Percentiles rank a stretch among this genome's conserved stretches.
phyloP scores from a whole-genome alignment of 2,329 filamentous ascomycete species.

The Dendryphion nanum region DNA sequence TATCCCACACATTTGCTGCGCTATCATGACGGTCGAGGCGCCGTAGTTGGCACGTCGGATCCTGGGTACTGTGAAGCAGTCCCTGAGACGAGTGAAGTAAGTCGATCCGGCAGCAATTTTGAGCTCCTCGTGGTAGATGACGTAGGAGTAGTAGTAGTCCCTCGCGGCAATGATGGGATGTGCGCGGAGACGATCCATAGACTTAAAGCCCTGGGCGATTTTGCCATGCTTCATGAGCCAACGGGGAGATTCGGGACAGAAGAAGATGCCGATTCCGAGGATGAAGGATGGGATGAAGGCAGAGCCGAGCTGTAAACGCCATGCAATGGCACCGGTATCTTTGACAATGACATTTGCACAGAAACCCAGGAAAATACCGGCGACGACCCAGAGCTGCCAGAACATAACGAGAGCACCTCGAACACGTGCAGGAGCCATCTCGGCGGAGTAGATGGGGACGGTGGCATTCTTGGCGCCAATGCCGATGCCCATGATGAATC shows the following conservation, averaged over 20 bases:
- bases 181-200: conserved; percentile 46
- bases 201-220: conserved; percentile 44
- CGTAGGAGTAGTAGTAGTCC: conserved; percentile 39
- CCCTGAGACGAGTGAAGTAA: conserved; percentile 45
- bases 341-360: conserved; percentile 50
- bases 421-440: conserved; percentile 33
- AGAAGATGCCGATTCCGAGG: conserved; percentile 34
- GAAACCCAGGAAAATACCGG: conserved; percentile 46
- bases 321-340: conserved; percentile 35
- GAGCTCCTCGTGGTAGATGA: conserved; percentile 36
- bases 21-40: conserved; percentile 42
- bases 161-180: conserved; percentile 34
- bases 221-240: conserved; percentile 41
- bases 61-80: conserved; percentile 45
- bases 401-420: conserved; percentile 41
- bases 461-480: conserved; percentile 35
- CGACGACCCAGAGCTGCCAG: conserved; percentile 40
- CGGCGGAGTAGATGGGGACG: conserved; percentile 35
- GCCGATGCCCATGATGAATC: conserved; percentile 36
- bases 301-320: conserved; percentile 38
- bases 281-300: conserved; percentile 41
- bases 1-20: conserved; percentile 43
- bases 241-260: conserved; percentile 41
- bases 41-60: conserved; percentile 39
- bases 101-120: conserved; percentile 31